These are phyloP conservation scores for Poa pratensis DNA, from an alignment of 176 grass and related monocot species.

Conservation along the genomic window DNA sequence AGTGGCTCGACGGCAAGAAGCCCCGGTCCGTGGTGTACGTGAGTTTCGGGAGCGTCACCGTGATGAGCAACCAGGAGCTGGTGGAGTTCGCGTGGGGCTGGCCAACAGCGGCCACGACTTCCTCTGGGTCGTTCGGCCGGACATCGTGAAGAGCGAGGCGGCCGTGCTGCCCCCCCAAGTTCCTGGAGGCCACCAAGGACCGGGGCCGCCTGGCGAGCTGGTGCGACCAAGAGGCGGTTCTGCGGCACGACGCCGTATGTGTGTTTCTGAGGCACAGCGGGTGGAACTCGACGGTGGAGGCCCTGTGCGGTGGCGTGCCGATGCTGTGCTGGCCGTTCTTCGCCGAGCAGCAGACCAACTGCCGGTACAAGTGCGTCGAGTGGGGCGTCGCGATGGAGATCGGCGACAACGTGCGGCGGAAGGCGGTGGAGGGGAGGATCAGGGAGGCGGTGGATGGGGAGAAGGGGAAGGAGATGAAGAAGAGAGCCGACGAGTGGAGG, in stretches of 20 bases:
- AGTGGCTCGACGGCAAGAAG: slow-evolving; percentile 23
- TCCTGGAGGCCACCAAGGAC: slow-evolving; percentile 37
- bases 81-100: slow-evolving; percentile 83
- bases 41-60: slow-evolving; percentile 26
- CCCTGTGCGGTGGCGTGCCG: slow-evolving; percentile 38
- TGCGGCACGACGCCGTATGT: slow-evolving; percentile 47
- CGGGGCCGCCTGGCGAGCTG: slow-evolving; percentile 42
- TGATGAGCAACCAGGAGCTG: slow-evolving; percentile 12
- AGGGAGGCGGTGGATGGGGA: slow-evolving; percentile 45
- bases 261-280: slow-evolving; percentile 79
- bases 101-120: slow-evolving; percentile 58
- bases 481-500: slow-evolving; percentile 47
- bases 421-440: slow-evolving; percentile 42
- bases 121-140: slow-evolving; percentile 67
- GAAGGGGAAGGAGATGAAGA: slow-evolving; percentile 49
- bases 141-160: slow-evolving; percentile 44
- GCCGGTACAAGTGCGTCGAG: slow-evolving; percentile 43
- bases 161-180: slow-evolving; percentile 46
- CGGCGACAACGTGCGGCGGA: slow-evolving; percentile 36
- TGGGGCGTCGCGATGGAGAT: slow-evolving; percentile 60
- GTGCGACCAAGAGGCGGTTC: slow-evolving; percentile 52
- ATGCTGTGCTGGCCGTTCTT: slow-evolving; percentile 61
- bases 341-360: slow-evolving; percentile 57
- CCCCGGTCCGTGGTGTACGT: not conserved
- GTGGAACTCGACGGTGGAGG: slow-evolving; percentile 86